Conservation (phyloP, 805 yeast genomes). For the Candida dajiaensis region DNA sequence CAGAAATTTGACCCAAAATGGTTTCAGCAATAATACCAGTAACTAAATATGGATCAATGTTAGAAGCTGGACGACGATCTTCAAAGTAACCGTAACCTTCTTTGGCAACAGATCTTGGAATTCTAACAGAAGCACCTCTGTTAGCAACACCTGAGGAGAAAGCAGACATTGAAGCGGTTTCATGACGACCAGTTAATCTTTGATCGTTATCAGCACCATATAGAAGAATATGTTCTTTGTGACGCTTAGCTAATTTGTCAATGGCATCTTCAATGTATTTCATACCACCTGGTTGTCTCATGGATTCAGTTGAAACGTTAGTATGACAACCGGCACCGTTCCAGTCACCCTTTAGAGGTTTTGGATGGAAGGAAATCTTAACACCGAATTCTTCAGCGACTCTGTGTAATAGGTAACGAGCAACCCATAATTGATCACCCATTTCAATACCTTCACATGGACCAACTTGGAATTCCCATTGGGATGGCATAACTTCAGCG, state of each 20-base stretch:
- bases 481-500: constrained; percentile 99
- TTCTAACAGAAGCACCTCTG: constrained; percentile 99
- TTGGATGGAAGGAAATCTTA: constrained; percentile 98
- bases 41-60: constrained; percentile 98
- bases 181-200: constrained; percentile 98
- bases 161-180: constrained; percentile 88
- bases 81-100: constrained; percentile 98
- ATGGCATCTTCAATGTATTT: constrained; percentile 88
- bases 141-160: constrained; percentile 98
- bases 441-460: constrained; percentile 92
- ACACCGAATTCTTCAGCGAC: constrained; percentile 99
- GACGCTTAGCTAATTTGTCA: constrained; percentile 92
- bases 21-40: constrained; percentile 98
- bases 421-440: constrained; percentile 98
- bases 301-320: constrained; percentile 85
- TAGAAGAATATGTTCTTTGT: constrained; percentile 89
- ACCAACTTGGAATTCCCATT: constrained; percentile 99
- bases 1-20: constrained; percentile 88
- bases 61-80: constrained; percentile 99
- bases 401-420: constrained; percentile 87
- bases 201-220: constrained; percentile 93
- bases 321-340: constrained; percentile 99
- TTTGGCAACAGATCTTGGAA: constrained; percentile 97
- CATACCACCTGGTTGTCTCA: constrained; percentile 97
- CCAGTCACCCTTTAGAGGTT: constrained; percentile 99